Base-by-base conservation (phyloP, 192 early-diverging fungal species). In the Umbelopsis ramanniana region DNA sequence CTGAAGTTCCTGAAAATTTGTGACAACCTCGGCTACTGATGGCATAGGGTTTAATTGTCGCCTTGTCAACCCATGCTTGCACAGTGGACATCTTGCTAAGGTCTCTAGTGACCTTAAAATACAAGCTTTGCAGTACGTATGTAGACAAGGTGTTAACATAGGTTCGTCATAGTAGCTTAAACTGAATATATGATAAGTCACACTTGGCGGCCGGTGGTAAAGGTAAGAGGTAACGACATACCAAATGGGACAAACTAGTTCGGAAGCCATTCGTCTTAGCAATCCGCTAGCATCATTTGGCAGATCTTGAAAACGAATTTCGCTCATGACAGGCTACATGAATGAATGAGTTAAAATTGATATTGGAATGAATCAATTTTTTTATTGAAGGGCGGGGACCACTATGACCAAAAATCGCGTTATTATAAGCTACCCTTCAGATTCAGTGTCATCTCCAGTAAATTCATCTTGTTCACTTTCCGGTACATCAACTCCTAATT, bases 401-500 rank as follows among this genome's bases (percentile, higher is more conserved):
- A 68, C 10, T 8, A 6, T 22, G 19, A 24, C 12, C 11, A 43
- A n/a, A n/a, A 38, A 68, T 43, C 38, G 21, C 45, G 37, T 45
- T 45, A 23, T 63, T 48, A 10, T 53, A 68, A 22, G 50, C 35
- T 17, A 52, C 22, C 38, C 57, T 14, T 68, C n/a, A 40, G 55
- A 48, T 5, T 29, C 38, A 10, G n/a, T 6, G 19, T 72, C 70
- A 35, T 72, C 66, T 46, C 67, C 43, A 50, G 22, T 21, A 23
- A 23, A 33, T 26, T 40, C 15, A 26, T 69, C 19, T 21, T 53
- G 26, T 48, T 21, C 54, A 1, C 72, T 52, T 37, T 54, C 67
- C 22, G 50, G 26, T 46, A 73, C 43, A 35, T 72, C 40, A 8
- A 74, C 68, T 9, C 72, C 66, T 40, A 85, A 68, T 73, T 82